phyloP scores from a whole-genome alignment of 2,329 filamentous ascomycete species.

The Cryphonectria carpinicola region DNA sequence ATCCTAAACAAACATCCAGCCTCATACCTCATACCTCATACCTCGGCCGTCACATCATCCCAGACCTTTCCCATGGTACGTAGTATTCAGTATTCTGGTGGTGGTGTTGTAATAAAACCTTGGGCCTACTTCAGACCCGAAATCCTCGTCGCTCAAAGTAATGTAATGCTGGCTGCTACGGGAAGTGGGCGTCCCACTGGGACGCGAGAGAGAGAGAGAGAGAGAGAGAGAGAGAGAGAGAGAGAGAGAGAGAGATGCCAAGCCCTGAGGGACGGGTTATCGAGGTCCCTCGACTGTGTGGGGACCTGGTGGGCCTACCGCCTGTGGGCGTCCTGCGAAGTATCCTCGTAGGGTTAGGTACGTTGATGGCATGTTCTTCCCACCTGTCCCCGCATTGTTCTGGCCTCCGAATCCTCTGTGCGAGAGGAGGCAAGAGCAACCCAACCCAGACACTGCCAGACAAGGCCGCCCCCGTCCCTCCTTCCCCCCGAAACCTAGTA shows the following conservation, averaged over 20 bases:
- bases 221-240: neutral
- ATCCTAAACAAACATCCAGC: neutral
- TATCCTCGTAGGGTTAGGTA: neutral
- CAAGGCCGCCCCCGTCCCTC: neutral
- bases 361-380: neutral
- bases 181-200: neutral
- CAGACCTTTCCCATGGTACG: neutral
- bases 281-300: neutral
- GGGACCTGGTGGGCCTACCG: neutral
- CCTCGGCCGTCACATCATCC: neutral
- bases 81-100: neutral
- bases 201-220: neutral
- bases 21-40: neutral
- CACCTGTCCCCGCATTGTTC: neutral
- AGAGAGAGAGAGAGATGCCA: neutral
- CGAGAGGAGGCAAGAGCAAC: neutral
- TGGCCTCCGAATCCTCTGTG: constrained; percentile 8
- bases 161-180: neutral
- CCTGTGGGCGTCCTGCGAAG: neutral
- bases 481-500: neutral
- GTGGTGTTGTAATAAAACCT: neutral
- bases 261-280: neutral
- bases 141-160: no score
- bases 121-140: no score
- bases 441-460: neutral